These are phyloP conservation scores for Teunomyces gatunensis DNA, from an alignment of 805 yeast genomes.

Conservation along the genomic window DNA sequence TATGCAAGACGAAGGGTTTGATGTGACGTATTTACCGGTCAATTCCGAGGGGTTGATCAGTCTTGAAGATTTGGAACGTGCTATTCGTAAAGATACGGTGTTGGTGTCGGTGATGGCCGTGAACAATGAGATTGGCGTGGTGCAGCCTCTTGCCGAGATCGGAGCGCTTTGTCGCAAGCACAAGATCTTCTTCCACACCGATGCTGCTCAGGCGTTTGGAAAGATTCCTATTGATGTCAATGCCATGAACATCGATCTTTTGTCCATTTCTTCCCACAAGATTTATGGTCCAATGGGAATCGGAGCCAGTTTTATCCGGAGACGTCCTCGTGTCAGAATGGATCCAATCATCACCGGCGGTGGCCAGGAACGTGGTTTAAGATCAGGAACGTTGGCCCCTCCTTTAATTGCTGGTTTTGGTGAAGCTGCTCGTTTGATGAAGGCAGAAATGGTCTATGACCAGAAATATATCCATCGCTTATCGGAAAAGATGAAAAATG, in stretches of 20 bases:
- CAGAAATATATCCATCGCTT: slow-evolving; percentile 64
- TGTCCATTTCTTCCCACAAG: slow-evolving; percentile 95
- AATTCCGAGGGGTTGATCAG: slow-evolving; percentile 73
- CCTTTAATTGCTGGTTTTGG: slow-evolving; percentile 95
- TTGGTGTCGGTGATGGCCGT: slow-evolving; percentile 95
- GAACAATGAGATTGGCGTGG: slow-evolving; percentile 96
- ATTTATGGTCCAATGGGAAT: slow-evolving; percentile 97
- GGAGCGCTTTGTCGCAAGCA: slow-evolving; percentile 81
- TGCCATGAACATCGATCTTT: slow-evolving; percentile 84
- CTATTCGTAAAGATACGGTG: slow-evolving; percentile 88
- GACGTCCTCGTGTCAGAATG: slow-evolving; percentile 96
- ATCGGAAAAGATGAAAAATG: slow-evolving; percentile 68
- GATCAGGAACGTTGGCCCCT: slow-evolving; percentile 98
- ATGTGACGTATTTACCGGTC: slow-evolving; percentile 90
- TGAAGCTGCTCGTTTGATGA: slow-evolving; percentile 88
- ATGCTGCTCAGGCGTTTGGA: slow-evolving; percentile 96
- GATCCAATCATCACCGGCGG: slow-evolving; percentile 96
- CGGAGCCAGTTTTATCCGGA: slow-evolving; percentile 92
- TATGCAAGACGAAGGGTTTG: slow-evolving; percentile 95
- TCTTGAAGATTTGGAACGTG: slow-evolving; percentile 71
- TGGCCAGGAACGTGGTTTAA: slow-evolving; percentile 97
- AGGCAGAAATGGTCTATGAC: slow-evolving; percentile 72
- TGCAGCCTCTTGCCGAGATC: slow-evolving; percentile 93
- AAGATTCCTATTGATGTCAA: slow-evolving; percentile 91
- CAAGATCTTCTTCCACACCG: slow-evolving; percentile 96